These are phyloP conservation scores for Viridothelium virens DNA, from an alignment of 495 filamentous ascomycete genomes.

Conservation along the genomic window DNA sequence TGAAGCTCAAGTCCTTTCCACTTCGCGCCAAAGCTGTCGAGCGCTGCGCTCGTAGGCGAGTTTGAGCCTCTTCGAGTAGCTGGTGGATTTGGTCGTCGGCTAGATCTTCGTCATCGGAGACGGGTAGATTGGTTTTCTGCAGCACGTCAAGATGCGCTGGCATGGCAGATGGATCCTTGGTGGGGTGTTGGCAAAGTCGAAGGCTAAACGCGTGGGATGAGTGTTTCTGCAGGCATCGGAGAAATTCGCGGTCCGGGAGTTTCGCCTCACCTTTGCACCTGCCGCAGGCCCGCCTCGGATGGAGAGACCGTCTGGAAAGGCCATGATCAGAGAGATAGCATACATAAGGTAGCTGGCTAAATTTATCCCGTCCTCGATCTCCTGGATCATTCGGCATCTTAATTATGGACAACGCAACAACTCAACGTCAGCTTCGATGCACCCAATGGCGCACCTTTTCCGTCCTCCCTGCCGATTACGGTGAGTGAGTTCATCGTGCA, in stretches of 20 bases:
- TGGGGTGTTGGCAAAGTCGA: not conserved
- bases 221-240: not conserved
- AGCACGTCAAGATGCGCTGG: not conserved
- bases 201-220: not conserved
- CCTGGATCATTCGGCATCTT: not conserved
- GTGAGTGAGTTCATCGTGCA: not conserved
- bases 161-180: not conserved
- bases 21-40: not conserved
- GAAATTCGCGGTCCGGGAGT: not conserved
- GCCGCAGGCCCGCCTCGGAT: no score
- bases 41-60: slow-evolving; percentile 41
- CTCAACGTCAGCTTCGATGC: not conserved
- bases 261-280: not conserved
- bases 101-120: slow-evolving; percentile 42
- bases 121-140: not conserved
- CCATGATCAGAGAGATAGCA: no score
- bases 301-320: no score
- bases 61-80: slow-evolving; percentile 58
- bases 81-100: slow-evolving; percentile 54
- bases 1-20: not conserved
- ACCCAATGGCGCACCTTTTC: not conserved
- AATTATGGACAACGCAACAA: not conserved
- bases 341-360: no score
- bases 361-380: no score
- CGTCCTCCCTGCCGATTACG: not conserved